Percentiles rank a stretch among this genome's conserved stretches.
Conservation (phyloP, 768 basidiomycete genomes). For the Arthromyces matolae region DNA sequence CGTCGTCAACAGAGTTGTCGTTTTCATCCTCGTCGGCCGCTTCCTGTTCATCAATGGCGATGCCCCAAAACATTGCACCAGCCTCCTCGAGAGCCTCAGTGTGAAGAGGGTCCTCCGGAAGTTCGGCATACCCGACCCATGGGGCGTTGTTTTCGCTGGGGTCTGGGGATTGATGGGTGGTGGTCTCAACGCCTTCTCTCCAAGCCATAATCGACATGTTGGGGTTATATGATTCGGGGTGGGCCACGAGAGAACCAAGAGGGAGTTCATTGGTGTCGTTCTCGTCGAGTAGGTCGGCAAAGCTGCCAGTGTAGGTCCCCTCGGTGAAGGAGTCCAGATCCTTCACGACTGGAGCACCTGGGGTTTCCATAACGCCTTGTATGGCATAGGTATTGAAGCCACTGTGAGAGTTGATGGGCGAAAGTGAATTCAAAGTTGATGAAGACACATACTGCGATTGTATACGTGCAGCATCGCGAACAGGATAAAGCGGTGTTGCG, state of each 20-base stretch:
- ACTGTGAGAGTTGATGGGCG: constrained; percentile 6
- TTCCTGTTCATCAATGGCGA: constrained; percentile 7
- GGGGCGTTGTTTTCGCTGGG: constrained; percentile 18
- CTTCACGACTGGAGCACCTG: constrained; percentile 48
- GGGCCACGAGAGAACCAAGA: constrained; percentile 29
- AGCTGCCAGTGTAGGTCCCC: constrained; percentile 49
- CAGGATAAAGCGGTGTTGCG: constrained; percentile 9
- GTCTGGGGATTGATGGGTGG: not conserved
- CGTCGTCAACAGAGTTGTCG: not conserved
- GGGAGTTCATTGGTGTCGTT: constrained; percentile 30
- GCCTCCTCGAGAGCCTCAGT: constrained; percentile 12
- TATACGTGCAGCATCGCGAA: constrained; percentile 11
- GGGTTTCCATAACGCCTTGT: constrained; percentile 22
- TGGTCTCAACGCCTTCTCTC: constrained; percentile 37
- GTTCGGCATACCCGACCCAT: constrained; percentile 4
- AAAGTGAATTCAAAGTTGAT: constrained; percentile 4
- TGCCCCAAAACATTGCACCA: constrained; percentile 7
- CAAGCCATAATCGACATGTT: constrained; percentile 37
- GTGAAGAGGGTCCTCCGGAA: constrained; percentile 13
- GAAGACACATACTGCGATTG: constrained; percentile 14
- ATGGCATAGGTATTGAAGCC: constrained; percentile 7
- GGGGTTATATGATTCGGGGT: constrained; percentile 24
- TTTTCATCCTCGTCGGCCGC: not conserved
- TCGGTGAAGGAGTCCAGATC: constrained; percentile 61
- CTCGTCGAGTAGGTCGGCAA: constrained; percentile 39